Evolutionary conservation across 805 yeast genomes (phyloP).

Genomic region (Isabelozyma gotoi): DNA sequence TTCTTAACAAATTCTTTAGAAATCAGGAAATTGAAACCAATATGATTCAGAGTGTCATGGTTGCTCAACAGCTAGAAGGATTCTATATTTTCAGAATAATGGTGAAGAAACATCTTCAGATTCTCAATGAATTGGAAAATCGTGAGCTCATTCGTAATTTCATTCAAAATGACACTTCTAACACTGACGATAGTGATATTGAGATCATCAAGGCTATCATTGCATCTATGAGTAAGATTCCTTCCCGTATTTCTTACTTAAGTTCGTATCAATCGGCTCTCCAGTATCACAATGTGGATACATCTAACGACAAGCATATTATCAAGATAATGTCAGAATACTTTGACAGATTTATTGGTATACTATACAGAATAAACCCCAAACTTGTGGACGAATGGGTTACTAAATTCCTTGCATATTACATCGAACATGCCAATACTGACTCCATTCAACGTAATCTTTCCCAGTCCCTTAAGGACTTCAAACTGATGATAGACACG

Average conservation of each 20-base stretch:
- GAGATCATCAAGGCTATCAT: conserved; percentile 10
- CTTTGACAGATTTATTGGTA: conserved; percentile 6
- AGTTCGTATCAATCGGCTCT: background rate
- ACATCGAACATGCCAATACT: conserved; percentile 1
- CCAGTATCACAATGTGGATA: background rate
- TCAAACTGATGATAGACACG: background rate
- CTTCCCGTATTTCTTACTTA: background rate
- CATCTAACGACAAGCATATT: background rate
- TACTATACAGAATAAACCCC: conserved; percentile 3
- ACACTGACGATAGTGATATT: background rate
- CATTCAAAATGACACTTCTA: conserved; percentile 2
- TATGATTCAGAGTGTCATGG: conserved; percentile 8
- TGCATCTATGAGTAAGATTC: conserved; percentile 7
- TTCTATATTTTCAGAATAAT: conserved; percentile 9
- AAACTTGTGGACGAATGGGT: conserved; percentile 3
- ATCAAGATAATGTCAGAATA: conserved; percentile 2
- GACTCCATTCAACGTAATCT: background rate
- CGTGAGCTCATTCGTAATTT: conserved; percentile 4
- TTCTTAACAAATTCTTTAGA: conserved; percentile 5
- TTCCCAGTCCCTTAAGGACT: background rate
- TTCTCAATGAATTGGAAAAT: conserved; percentile 5
- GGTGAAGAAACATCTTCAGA: conserved; percentile 9
- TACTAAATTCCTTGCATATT: conserved; percentile 3
- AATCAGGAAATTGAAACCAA: conserved; percentile 2
- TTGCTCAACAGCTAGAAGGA: conserved; percentile 13